Evolutionary conservation across 1,284 basidiomycete genomes (phyloP).

Genomic region (Peniophora sp.): DNA sequence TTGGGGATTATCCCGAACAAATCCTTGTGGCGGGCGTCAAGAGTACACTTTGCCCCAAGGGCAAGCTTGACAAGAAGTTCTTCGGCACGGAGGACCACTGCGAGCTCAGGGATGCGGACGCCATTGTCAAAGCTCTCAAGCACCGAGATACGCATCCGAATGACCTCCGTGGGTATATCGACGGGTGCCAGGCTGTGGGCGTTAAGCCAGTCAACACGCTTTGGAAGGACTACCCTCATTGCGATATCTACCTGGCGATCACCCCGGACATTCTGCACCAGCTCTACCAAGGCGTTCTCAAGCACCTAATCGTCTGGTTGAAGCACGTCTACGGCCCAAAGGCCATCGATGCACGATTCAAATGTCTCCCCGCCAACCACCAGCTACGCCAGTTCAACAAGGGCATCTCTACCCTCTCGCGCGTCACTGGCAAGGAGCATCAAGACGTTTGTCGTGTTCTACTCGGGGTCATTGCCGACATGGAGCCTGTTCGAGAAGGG

Average conservation of each 20-base stretch:
- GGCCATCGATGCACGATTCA: background rate
- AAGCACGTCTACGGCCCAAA: constrained; percentile 2
- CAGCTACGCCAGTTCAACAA: constrained; percentile 14
- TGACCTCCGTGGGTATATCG: background rate
- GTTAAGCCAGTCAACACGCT: constrained; percentile 17
- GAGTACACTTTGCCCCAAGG: constrained; percentile 14
- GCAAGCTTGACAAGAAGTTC: no score
- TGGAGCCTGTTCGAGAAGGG: background rate
- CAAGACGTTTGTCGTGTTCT: constrained; percentile 7
- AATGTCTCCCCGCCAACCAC: background rate
- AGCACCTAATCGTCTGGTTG: constrained; percentile 3
- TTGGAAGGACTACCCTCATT: constrained; percentile 21
- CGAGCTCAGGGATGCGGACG: background rate
- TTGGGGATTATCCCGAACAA: constrained; percentile 22
- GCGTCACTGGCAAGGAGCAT: constrained; percentile 7
- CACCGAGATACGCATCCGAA: background rate
- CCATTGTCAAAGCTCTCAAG: background rate
- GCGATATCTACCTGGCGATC: constrained; percentile 20
- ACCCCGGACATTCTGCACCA: constrained; percentile 30
- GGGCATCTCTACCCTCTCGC: constrained; percentile 13
- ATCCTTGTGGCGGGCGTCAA: constrained; percentile 14
- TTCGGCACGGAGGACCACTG: no score
- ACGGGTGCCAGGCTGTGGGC: background rate
- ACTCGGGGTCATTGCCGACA: background rate
- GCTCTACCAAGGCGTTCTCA: constrained; percentile 17